Conservation (phyloP, 2,329 filamentous ascomycete genomes). For the Hymenoscyphus scutula region DNA sequence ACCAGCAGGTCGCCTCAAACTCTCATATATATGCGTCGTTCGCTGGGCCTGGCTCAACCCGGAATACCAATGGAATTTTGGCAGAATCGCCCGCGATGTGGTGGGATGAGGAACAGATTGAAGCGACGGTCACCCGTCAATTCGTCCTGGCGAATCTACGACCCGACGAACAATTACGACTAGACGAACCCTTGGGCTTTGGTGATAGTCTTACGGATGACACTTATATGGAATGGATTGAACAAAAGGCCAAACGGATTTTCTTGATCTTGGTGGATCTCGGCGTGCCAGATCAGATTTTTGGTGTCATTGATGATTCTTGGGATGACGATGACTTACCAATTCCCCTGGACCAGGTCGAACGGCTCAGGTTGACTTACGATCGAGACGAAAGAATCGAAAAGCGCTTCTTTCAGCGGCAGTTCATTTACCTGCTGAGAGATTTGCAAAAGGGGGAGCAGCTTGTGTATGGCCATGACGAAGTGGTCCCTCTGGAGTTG, state of each 20-base stretch:
- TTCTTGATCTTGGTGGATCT: constrained; percentile 71
- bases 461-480: constrained; percentile 61
- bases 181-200: constrained; percentile 64
- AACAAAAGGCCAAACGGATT: constrained; percentile 64
- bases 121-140: constrained; percentile 64
- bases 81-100: constrained; percentile 46
- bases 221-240: constrained; percentile 77
- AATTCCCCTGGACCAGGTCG: constrained; percentile 62
- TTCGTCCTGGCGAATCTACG: constrained; percentile 65
- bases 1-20: constrained; percentile 23
- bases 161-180: constrained; percentile 58
- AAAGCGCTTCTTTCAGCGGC: constrained; percentile 65
- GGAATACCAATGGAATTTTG: constrained; percentile 31
- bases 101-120: constrained; percentile 71
- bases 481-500: constrained; percentile 67
- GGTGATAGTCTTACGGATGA: constrained; percentile 65
- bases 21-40: constrained; percentile 35
- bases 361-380: constrained; percentile 59
- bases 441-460: constrained; percentile 60
- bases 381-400: constrained; percentile 62
- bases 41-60: constrained; percentile 25
- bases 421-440: constrained; percentile 69
- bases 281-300: constrained; percentile 70
- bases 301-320: constrained; percentile 70
- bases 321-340: constrained; percentile 77